Evolutionary conservation across 78 protist species (phyloP), one percentile per base, ranked within the genome.

Genomic region (Tieghemostelium lacteum): DNA sequence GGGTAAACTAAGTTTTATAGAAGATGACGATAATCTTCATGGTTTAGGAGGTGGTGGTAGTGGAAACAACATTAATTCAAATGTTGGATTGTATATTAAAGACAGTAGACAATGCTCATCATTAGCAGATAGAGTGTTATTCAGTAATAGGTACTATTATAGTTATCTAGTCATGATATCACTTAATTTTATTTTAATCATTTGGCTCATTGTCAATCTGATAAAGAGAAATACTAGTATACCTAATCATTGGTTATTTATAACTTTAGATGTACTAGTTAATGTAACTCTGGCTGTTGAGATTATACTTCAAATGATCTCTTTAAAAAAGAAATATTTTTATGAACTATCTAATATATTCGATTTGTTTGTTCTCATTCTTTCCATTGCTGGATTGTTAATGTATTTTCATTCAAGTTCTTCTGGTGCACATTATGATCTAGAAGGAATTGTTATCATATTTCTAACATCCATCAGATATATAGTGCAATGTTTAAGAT

Each of bases 191-290:
- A 36, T 65, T 52, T 40, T 77, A 45, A 62, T 77, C 24, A 7
- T 77, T 31, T 77, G 87, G 87, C 20, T 77, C 16, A 64, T 77
- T 64, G 36, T 67, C 16, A 77, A 77, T 54, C 29, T 77, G 26
- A 50, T 77, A n/a, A 62, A 22, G 52, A 77, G 61, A 66, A 49
- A 65, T 57, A 62, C 73, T 20, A 16, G 37, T n/a, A 57, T 77
- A 65, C 87, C 87, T 12, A 50, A 73, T 36, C 87, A 77, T 77
- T 77, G 87, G 87, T 64, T 77, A 45, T 77, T 77, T 65, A 42
- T 77, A 34, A 22, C 31, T 1, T 36, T 77, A 4, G 87, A 77
- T 77, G 65, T 77, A 8, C 19, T 65, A 12, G 87, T 77, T 8
- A 77, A 77, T 65, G 28, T 77, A 1, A 29, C 87, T 28, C 42